Percentiles rank a stretch among this genome's conserved stretches.
Conservation (phyloP, 441 rosid genomes). For the Brassica balearica region DNA sequence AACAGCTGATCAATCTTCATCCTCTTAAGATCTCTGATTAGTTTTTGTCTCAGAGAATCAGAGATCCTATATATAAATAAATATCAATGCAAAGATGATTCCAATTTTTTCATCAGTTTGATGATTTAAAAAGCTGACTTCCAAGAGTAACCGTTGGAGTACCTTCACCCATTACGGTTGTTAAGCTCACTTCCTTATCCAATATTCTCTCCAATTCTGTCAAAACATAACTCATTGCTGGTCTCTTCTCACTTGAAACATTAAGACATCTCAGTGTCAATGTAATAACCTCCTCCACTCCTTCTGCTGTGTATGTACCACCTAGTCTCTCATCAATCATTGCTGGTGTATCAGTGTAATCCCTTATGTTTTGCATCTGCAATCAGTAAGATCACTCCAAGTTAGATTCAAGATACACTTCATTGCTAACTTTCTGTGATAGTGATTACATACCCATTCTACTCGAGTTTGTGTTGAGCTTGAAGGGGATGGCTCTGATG, state of each 20-base stretch:
- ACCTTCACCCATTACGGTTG: constrained; percentile 73
- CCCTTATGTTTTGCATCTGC: constrained; percentile 69
- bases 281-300: constrained; percentile 63
- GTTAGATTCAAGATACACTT: neutral
- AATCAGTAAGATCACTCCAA: constrained; percentile 9
- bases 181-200: constrained; percentile 68
- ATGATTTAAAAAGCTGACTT: constrained; percentile 64
- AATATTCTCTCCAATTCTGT: constrained; percentile 62
- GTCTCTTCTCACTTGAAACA: constrained; percentile 65
- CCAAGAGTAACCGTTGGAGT: constrained; percentile 71
- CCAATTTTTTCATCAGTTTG: constrained; percentile 46
- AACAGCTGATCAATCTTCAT: constrained; percentile 64
- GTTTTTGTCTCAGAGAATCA: constrained; percentile 34
- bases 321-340: constrained; percentile 65
- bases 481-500: constrained; percentile 59
- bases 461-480: constrained; percentile 65
- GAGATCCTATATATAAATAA: constrained; percentile 31
- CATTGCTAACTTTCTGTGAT: neutral
- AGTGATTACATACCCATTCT: constrained; percentile 62
- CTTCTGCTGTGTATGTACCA: constrained; percentile 64
- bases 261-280: constrained; percentile 59
- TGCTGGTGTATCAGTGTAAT: constrained; percentile 54
- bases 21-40: constrained; percentile 29
- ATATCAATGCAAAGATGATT: constrained; percentile 40
- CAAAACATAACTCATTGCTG: constrained; percentile 59